Base-by-base conservation (phyloP, 2,329 filamentous ascomycete genomes). In the Achaetomium macrosporum region DNA sequence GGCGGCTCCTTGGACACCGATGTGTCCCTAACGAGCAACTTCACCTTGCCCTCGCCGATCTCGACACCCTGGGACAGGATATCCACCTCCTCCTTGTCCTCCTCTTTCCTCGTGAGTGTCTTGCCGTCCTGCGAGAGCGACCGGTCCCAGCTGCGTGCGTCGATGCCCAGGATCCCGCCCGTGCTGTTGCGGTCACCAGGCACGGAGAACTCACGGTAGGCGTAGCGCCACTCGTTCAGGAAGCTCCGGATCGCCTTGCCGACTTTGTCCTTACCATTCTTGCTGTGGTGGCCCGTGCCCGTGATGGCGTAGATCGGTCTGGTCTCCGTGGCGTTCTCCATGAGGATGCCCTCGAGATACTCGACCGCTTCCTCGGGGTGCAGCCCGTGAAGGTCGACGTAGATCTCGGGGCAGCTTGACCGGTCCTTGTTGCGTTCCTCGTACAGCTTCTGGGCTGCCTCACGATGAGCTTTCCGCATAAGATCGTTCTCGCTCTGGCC, bases 181-280 rank as follows among this genome's bases (percentile, higher is more conserved):
- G 85, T 84, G 66, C 78, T 85, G 67, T 84, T 85, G 51, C 90
- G 82, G 69, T 97, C 93, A n/a, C 92, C 92, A 2, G 91, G 90
- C 10, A 96, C 91, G 36, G 88, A 93, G 70, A 99, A 99, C 71
- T 99, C 93, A 50, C 92, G 86, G 71, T 92, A 99, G 0, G 89
- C 87, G 67, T 96, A 99, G 57, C 89, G 83, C 90, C 91, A 96
- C 68, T 97, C 92, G 66, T 92, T 95, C 51, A 99, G 75, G 73
- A 95, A 97, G 60, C 81, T 83, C 50, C 93, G 85, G 57, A 97
- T 85, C 1, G 91, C 90, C 72, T 95, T 96, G 66, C 92, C 92
- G 35, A 99, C 89, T 72, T 99, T 99, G 71, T 99, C 93, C 69
- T 97, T 97, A 64, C 93, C 92, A 66, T 96, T 96, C 76, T 97